Evolutionary conservation across 768 basidiomycete species (phyloP).

Genomic region (Boletus vinaceobasis): DNA sequence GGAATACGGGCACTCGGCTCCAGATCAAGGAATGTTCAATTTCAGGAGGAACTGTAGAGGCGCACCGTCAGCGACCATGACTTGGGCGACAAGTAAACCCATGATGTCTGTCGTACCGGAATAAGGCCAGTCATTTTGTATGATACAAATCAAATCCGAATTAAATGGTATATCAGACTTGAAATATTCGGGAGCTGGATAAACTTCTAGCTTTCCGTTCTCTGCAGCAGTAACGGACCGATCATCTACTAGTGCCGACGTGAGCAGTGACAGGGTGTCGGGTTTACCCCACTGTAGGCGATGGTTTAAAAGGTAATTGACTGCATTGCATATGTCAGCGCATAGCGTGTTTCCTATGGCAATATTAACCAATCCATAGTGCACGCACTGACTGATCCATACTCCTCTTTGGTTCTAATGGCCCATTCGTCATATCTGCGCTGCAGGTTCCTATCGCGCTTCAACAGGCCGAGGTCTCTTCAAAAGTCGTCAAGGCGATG

Average conservation of each 20-base stretch:
- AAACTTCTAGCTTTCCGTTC: neutral
- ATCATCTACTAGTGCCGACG: slow-evolving; percentile 51
- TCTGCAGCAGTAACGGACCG: slow-evolving; percentile 21
- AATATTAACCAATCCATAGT: neutral
- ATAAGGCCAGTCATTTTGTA: slow-evolving; percentile 88
- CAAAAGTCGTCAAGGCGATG: neutral
- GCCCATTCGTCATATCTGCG: slow-evolving; percentile 61
- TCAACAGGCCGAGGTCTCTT: slow-evolving; percentile 78
- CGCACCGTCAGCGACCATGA: neutral
- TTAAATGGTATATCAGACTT: slow-evolving; percentile 50
- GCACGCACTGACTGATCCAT: slow-evolving; percentile 64
- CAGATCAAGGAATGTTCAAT: slow-evolving; percentile 77
- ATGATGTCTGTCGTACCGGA: slow-evolving; percentile 47
- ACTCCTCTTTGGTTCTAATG: slow-evolving; percentile 47
- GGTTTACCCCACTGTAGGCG: slow-evolving; percentile 75
- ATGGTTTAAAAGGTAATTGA: slow-evolving; percentile 65
- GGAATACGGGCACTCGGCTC: slow-evolving; percentile 71
- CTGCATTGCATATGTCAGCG: slow-evolving; percentile 33
- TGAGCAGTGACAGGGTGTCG: slow-evolving; percentile 60
- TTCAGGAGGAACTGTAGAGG: slow-evolving; percentile 54
- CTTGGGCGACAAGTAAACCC: neutral
- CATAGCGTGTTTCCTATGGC: neutral
- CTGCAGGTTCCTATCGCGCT: slow-evolving; percentile 70
- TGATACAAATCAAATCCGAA: slow-evolving; percentile 60
- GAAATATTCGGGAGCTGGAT: slow-evolving; percentile 53